These are phyloP conservation scores for Diddensiella santjacobensis DNA, from an alignment of 805 yeast genomes.

Conservation along the genomic window DNA sequence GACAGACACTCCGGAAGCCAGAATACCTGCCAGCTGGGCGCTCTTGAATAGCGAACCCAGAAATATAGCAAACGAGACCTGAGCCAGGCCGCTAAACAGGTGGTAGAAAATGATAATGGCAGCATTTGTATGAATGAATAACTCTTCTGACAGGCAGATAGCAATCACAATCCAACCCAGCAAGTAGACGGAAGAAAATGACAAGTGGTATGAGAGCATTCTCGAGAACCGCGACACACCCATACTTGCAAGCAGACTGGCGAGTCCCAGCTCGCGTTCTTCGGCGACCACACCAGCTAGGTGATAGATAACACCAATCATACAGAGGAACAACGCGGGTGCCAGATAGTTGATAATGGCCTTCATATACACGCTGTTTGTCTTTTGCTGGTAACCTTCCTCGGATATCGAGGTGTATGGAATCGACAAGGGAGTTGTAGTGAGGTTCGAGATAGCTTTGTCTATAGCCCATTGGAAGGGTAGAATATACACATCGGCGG, in stretches of 20 bases:
- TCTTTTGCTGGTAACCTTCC: conserved; percentile 25
- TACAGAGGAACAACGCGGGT: conserved; percentile 34
- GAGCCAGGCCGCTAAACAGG: conserved; percentile 30
- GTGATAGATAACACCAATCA: conserved; percentile 37
- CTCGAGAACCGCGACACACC: conserved; percentile 30
- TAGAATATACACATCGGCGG: conserved; percentile 30
- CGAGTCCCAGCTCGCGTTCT: conserved; percentile 33
- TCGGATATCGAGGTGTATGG: conserved; percentile 32
- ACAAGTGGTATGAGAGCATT: conserved; percentile 27
- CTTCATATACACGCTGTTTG: conserved; percentile 28
- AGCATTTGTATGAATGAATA: conserved; percentile 27
- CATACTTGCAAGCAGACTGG: conserved; percentile 32
- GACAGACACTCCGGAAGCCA: conserved; percentile 32
- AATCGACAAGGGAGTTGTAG: conserved; percentile 28
- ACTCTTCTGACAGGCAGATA: conserved; percentile 22
- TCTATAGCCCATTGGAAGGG: conserved; percentile 37
- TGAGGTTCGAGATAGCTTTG: conserved; percentile 28
- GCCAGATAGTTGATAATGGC: conserved; percentile 30
- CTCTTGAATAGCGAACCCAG: conserved; percentile 30
- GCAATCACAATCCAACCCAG: conserved; percentile 35
- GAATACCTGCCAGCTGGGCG: conserved; percentile 34
- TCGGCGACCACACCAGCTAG: conserved; percentile 33
- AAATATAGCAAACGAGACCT: conserved; percentile 33
- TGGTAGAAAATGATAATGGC: conserved; percentile 31
- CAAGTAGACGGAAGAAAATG: conserved; percentile 31